Evolutionary conservation across 2,329 filamentous ascomycete genomes (phyloP), one percentile per base, ranked within the genome.

Genomic region (Stylonectria norvegica): DNA sequence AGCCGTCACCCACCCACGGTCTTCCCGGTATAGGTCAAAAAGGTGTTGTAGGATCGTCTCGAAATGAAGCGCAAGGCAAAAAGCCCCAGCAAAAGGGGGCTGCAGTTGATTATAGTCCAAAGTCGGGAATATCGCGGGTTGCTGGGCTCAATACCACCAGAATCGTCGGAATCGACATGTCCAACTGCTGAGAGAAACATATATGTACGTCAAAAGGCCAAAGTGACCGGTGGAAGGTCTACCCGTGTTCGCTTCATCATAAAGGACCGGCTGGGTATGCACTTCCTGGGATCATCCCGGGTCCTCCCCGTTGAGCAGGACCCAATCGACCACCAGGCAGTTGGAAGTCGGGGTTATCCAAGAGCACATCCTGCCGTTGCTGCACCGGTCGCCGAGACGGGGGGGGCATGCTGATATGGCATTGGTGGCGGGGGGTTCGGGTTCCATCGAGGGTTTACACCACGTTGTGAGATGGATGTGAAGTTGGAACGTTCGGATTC

Each of bases 301-400:
- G 59, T 10, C 58, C 60, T 34, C 54, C 58, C 17, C 61, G 51
- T 33, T 51, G 41, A 16, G 48, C 36, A 22, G 49, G 32, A 38
- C 56, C 56, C 15, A 59, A 58, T 36, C 68, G 65, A 34, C 54
- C 60, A 16, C 66, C 66, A 1, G 82, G 83, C 19, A 96, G 63
- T 49, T 85, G 77, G 66, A 96, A 96, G 62, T 96, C 89, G 1
- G 90, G 89, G 57, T 95, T 95, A 55, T 83, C 81, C 43, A 95
- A 71, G 27, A 95, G 68, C 35, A 89, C 74, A 52, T 94, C 87
- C 52, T 84, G 80, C 45, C 78, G 77, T 54, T 79, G 70, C 57
- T 73, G 75, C 16, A 69, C 66, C 17, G 71, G 71, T 38, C 67
- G 58, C 27, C 69, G 67, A 25, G 68, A n/a, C 63, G 15, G 66